Evolutionary conservation across 2,329 filamentous ascomycete species (phyloP), one percentile per base, ranked within the genome.

Genomic region (Clarireedia paspali): DNA sequence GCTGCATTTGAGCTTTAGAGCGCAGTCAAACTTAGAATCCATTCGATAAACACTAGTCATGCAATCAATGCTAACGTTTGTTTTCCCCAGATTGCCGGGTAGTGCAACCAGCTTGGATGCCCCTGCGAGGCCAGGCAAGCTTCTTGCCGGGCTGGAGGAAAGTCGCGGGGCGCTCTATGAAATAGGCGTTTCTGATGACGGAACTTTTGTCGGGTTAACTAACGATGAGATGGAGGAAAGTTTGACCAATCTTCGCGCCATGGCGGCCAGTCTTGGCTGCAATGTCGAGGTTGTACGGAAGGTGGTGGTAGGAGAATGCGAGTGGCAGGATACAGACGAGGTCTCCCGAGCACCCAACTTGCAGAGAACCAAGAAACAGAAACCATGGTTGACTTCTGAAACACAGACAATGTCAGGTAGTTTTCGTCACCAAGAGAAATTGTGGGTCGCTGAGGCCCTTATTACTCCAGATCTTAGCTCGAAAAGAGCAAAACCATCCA

Each of bases 181-280:
- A 70, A 95, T 99, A 70, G 94, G 94, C 0, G 91, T 99, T 9
- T 88, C 91, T 27, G 94, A 99, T 70, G 91, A 97, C 73, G 94
- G 94, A 6, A 90, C 87, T 0, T 84, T 99, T 57, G 83, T 96
- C 44, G 94, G 94, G 0, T 76, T 99, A 47, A 88, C 89, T 2
- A 84, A 88, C 61, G 91, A 96, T 67, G 94, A 99, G 71, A 82
- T 99, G 78, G 83, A 92, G 59, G 92, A 97, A 71, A 96, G 91
- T 68, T 77, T 97, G 59, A 81, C 80, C 44, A 96, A 91, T 56
- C 73, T 99, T 39, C 83, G 85, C 59, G 84, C 88, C 50, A 99
- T 99, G 92, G 92, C 94, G 39, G 88, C 89, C 10, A 95, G 90
- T 68, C 74, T 99, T 49, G 92, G 94, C 5, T 97, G 94, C 66